phyloP scores from a whole-genome alignment of 148 eudicot genomes.

The Rheum nobile region DNA sequence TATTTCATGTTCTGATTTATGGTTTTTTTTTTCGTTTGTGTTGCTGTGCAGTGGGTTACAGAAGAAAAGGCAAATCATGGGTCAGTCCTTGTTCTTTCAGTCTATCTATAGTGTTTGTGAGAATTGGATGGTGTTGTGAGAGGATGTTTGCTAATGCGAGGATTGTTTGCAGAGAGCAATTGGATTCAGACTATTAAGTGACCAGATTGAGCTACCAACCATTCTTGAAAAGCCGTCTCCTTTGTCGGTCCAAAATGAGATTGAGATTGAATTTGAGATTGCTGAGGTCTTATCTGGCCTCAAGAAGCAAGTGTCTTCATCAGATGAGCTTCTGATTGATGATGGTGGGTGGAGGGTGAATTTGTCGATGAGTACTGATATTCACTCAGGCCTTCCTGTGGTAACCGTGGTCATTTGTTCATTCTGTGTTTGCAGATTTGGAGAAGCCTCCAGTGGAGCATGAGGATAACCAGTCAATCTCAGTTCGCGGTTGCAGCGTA shows the following conservation, averaged over 20 bases:
- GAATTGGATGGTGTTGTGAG: neutral
- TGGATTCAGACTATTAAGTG: neutral
- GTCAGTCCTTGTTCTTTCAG: neutral
- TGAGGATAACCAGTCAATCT: neutral
- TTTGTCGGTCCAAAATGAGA: neutral
- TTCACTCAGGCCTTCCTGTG: neutral
- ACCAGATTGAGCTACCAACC: neutral
- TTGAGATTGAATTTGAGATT: constrained; percentile 6
- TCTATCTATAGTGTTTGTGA: neutral
- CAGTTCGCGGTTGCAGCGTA: neutral
- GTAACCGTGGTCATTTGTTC: neutral
- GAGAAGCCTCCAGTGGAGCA: neutral
- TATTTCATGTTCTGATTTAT: neutral
- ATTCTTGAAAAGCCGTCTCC: neutral
- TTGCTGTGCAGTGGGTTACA: neutral
- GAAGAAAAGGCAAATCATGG: constrained; percentile 6
- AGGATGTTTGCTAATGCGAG: neutral
- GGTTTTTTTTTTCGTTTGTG: neutral
- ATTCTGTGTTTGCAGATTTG: neutral
- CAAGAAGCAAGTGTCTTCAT: neutral
- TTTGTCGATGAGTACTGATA: neutral
- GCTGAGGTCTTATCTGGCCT: constrained; percentile 5
- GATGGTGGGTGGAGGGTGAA: neutral
- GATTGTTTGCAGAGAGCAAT: constrained; percentile 1
- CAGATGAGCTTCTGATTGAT: neutral